A percentile compares a stretch with the other conserved stretches of the same genome.
These are phyloP conservation scores for Aureobasidium leucospermi DNA, from an alignment of 2,329 filamentous ascomycete genomes.

Conservation along the genomic window DNA sequence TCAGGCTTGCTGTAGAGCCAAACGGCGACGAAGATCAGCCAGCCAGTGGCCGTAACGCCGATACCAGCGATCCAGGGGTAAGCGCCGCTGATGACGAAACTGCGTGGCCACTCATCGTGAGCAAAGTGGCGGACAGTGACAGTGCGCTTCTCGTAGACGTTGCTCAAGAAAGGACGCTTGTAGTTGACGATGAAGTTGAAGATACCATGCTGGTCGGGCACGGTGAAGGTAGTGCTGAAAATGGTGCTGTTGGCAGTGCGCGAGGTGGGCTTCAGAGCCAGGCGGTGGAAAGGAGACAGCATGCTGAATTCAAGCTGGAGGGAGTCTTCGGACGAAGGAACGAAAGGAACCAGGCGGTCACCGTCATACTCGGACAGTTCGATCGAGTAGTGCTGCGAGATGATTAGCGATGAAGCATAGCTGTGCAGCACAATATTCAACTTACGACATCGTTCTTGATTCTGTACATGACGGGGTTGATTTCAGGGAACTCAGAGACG, in stretches of 20 bases:
- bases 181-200: conserved; percentile 98
- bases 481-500: conserved; percentile 26
- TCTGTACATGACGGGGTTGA: conserved; percentile 84
- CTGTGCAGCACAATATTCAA: conserved; percentile 25
- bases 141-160: conserved; percentile 86
- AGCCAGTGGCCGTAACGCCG: conserved; percentile 73
- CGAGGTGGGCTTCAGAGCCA: conserved; percentile 56
- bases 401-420: neutral
- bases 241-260: conserved; percentile 61
- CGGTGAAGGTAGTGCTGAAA: conserved; percentile 67
- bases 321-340: conserved; percentile 59
- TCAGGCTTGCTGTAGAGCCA: conserved; percentile 74
- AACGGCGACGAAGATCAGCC: conserved; percentile 73
- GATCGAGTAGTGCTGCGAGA: conserved; percentile 67
- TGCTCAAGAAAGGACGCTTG: conserved; percentile 85
- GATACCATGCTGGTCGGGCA: conserved; percentile 96
- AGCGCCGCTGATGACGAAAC: conserved; percentile 79
- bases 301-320: conserved; percentile 97
- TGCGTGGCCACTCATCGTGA: conserved; percentile 92
- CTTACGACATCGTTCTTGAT: conserved; percentile 95
- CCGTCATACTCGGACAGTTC: conserved; percentile 79
- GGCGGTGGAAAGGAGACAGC: conserved; percentile 94
- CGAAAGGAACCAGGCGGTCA: conserved; percentile 69
- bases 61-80: conserved; percentile 95
- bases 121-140: conserved; percentile 95